phyloP scores from a whole-genome alignment of 2,329 filamentous ascomycete genomes.

The Pseudogymnoascus sp. region DNA sequence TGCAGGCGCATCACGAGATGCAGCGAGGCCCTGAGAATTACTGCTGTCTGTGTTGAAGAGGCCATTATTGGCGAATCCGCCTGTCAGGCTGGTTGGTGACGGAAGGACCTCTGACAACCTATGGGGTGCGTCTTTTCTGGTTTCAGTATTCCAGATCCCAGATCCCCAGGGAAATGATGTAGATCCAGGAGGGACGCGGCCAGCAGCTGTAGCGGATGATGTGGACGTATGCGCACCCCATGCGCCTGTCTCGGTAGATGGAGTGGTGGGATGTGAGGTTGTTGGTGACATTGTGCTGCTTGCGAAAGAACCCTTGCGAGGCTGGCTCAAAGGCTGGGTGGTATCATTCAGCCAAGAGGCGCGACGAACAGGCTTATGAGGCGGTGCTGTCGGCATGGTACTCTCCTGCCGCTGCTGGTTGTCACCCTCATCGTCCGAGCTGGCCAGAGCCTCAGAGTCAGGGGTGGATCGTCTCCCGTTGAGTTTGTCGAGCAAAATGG shows the following conservation, averaged over 20 bases:
- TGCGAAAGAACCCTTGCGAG: slow-evolving; percentile 70
- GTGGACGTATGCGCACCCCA: slow-evolving; percentile 50
- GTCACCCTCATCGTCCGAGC: slow-evolving; percentile 87
- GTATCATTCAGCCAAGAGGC: slow-evolving; percentile 86
- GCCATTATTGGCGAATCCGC: slow-evolving; percentile 34
- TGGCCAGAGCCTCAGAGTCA: slow-evolving; percentile 87
- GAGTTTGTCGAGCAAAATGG: slow-evolving; percentile 65
- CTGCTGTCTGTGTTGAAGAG: slow-evolving; percentile 43
- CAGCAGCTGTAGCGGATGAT: slow-evolving; percentile 34
- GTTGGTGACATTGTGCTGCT: slow-evolving; percentile 72
- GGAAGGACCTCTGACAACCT: slow-evolving; percentile 67
- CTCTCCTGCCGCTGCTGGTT: slow-evolving; percentile 47
- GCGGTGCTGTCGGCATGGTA: slow-evolving; percentile 41
- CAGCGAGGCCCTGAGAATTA: slow-evolving; percentile 43
- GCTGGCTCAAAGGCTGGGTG: slow-evolving; percentile 50
- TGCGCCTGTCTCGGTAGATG: slow-evolving; percentile 56
- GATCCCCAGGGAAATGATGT: slow-evolving; percentile 64
- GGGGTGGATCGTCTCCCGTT: slow-evolving; percentile 79
- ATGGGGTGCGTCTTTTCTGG: slow-evolving; percentile 68
- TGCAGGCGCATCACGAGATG: slow-evolving; percentile 44
- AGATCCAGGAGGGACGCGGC: slow-evolving; percentile 37
- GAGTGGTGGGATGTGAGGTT: slow-evolving; percentile 73
- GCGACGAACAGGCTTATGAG: slow-evolving; percentile 59
- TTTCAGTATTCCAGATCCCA: slow-evolving; percentile 73
- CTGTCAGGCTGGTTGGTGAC: slow-evolving; percentile 58